These are phyloP conservation scores for Cokeromyces recurvatus DNA, from an alignment of 371 early-diverging fungal species.

Conservation along the genomic window DNA sequence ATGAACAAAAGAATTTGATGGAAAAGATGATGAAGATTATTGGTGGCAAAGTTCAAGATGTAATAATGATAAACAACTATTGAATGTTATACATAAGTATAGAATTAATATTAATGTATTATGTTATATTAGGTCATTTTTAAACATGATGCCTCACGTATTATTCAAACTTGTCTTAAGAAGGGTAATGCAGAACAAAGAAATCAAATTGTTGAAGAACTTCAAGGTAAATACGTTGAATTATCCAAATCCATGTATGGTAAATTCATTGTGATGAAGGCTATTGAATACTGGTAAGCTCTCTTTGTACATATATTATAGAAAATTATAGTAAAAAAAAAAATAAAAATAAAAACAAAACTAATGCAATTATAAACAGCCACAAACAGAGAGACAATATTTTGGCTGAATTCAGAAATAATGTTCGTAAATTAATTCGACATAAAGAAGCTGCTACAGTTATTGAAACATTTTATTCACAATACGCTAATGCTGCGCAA, in stretches of 20 bases:
- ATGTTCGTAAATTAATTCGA: slow-evolving; percentile 74
- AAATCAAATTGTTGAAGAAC: slow-evolving; percentile 74
- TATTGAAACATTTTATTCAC: slow-evolving; percentile 82
- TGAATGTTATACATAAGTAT: too few species aligned
- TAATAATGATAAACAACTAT: too few species aligned
- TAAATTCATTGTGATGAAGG: slow-evolving; percentile 81
- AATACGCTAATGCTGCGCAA: slow-evolving; percentile 77
- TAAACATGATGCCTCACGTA: slow-evolving; percentile 94
- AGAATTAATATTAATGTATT: too few species aligned
- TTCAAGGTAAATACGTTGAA: slow-evolving; percentile 70
- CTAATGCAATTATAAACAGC: too few species aligned
- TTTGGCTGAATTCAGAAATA: slow-evolving; percentile 77
- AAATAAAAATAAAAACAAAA: too few species aligned
- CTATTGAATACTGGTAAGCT: slow-evolving; percentile 77
- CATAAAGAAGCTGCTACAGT: slow-evolving; percentile 81
- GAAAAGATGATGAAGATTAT: slow-evolving; percentile 75
- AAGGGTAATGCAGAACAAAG: slow-evolving; percentile 80
- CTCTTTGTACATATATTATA: slow-evolving; percentile 20
- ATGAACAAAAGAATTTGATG: slow-evolving; percentile 67
- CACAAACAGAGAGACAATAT: slow-evolving; percentile 68
- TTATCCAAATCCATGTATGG: slow-evolving; percentile 84
- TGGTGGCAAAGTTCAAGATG: slow-evolving; percentile 80
- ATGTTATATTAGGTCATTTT: slow-evolving; percentile 69
- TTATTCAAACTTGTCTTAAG: slow-evolving; percentile 90
- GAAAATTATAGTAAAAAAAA: too few species aligned